Conservation (phyloP, 2,329 filamentous ascomycete species). For the Diaporthe longicolla region DNA sequence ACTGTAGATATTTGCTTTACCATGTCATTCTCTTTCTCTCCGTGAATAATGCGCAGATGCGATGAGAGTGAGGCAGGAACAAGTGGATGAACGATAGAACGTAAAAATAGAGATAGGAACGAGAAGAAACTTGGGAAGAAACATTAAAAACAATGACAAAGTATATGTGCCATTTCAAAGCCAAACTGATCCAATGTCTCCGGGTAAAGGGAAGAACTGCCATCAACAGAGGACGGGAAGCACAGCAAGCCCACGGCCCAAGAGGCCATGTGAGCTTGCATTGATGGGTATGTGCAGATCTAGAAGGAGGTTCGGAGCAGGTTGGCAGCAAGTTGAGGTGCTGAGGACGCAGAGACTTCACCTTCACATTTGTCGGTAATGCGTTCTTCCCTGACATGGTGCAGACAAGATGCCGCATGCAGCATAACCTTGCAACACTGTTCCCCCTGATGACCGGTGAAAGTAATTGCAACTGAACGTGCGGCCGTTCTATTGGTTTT, state of each 20-base stretch:
- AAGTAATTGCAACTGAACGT: neutral
- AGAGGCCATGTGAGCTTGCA: neutral
- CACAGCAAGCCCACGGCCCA: no score
- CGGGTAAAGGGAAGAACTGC: neutral
- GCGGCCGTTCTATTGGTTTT: neutral
- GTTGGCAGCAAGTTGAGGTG: neutral
- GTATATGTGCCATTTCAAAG: no score
- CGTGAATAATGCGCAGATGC: neutral
- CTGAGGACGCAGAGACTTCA: neutral
- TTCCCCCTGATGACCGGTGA: neutral
- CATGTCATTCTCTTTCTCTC: neutral
- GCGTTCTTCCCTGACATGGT: neutral
- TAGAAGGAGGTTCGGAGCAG: neutral
- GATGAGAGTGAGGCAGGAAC: neutral
- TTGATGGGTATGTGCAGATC: neutral
- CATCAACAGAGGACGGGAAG: neutral
- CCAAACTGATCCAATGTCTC: neutral
- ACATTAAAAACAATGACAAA: neutral
- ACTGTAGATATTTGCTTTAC: neutral
- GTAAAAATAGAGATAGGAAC: no score
- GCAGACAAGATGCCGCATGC: neutral
- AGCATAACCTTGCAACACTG: no score
- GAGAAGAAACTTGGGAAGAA: neutral
- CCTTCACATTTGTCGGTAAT: neutral
- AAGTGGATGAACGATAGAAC: no score